Conservation (phyloP, 2,329 filamentous ascomycete genomes). For the Neocucurbitaria cava region DNA sequence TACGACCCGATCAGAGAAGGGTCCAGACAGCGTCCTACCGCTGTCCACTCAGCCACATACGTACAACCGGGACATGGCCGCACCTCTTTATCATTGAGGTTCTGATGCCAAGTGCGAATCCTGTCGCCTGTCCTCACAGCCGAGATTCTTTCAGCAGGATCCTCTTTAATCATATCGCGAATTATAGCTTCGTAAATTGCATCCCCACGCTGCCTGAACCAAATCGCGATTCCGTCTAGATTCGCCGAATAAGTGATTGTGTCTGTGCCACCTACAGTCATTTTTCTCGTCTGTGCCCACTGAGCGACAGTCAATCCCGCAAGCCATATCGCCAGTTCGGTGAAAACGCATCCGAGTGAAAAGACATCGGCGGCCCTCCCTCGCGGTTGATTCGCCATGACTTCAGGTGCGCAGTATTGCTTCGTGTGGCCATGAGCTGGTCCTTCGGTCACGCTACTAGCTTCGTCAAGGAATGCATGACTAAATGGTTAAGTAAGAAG, state of each 20-base stretch:
- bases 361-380: slow-evolving; percentile 21
- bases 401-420: slow-evolving; percentile 26
- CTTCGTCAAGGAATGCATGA: slow-evolving; percentile 19
- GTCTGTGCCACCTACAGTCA: not conserved
- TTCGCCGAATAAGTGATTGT: slow-evolving; percentile 19
- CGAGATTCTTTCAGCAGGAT: not conserved
- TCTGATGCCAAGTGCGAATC: not conserved
- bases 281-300: slow-evolving; percentile 7
- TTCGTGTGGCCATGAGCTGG: slow-evolving; percentile 19
- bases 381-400: slow-evolving; percentile 11
- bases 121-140: not conserved
- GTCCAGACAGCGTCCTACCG: no score
- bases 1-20: no score
- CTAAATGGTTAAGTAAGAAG: no score
- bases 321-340: slow-evolving; percentile 17
- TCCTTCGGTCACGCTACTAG: slow-evolving; percentile 18
- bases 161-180: not conserved
- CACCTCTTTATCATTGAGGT: not conserved
- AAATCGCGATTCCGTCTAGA: slow-evolving; percentile 7
- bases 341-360: slow-evolving; percentile 25
- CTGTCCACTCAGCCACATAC: not conserved
- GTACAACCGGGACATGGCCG: not conserved
- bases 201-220: slow-evolving; percentile 2
- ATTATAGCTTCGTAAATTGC: not conserved
- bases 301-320: slow-evolving; percentile 11